Conservation (phyloP, 768 basidiomycete species). For the Amyloporia xantha region DNA sequence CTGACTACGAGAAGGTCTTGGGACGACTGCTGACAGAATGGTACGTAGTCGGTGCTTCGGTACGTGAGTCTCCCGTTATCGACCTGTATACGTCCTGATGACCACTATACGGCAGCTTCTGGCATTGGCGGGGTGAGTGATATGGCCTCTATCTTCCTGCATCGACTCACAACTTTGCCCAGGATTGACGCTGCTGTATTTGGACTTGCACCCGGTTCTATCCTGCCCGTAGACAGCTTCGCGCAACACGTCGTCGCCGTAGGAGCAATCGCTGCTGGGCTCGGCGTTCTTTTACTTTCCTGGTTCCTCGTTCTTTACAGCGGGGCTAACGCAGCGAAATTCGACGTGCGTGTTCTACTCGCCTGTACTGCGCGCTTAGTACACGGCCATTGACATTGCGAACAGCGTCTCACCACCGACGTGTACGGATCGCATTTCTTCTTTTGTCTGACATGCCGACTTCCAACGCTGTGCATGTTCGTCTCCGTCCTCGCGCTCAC, state of each 20-base stretch:
- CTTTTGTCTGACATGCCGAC: constrained; percentile 59
- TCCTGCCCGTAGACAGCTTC: constrained; percentile 42
- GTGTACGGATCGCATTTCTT: constrained; percentile 58
- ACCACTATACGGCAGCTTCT: constrained; percentile 37
- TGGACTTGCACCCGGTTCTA: constrained; percentile 43
- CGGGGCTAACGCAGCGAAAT: constrained; percentile 43
- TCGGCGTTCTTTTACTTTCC: constrained; percentile 56
- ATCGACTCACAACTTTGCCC: too few relatives aligned
- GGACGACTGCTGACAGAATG: constrained; percentile 50
- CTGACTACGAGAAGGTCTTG: constrained; percentile 43
- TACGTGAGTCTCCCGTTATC: constrained; percentile 27
- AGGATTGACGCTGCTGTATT: constrained; percentile 54
- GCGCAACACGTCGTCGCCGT: constrained; percentile 49
- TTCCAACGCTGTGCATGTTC: constrained; percentile 58
- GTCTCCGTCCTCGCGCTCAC: constrained; percentile 50
- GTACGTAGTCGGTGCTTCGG: constrained; percentile 58
- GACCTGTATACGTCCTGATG: background rate
- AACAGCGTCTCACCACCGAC: constrained; percentile 44
- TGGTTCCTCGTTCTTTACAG: constrained; percentile 64
- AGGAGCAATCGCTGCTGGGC: constrained; percentile 52
- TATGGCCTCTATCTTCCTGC: too few relatives aligned
- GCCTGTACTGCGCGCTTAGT: background rate
- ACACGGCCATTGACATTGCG: background rate
- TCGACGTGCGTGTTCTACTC: constrained; percentile 36
- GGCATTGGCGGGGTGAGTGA: constrained; percentile 54